These are phyloP conservation scores for Penicillium sp. DNA, from an alignment of 2,329 filamentous ascomycete species.

Conservation along the genomic window DNA sequence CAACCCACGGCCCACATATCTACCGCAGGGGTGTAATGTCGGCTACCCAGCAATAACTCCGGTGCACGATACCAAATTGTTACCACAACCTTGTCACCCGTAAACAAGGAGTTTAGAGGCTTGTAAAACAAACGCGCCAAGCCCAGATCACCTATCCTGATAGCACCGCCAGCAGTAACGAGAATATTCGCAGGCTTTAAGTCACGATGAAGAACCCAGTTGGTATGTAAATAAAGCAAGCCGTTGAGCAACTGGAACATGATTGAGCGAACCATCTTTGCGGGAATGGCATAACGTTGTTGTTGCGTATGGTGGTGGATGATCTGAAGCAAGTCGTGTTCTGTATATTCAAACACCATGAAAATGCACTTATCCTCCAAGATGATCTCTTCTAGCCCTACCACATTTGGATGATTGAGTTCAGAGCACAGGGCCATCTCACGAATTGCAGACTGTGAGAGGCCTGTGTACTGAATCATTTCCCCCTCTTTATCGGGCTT, in stretches of 20 bases:
- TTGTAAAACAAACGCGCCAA: slow-evolving; percentile 92
- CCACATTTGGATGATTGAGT: slow-evolving; percentile 81
- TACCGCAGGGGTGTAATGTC: slow-evolving; percentile 96
- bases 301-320: slow-evolving; percentile 96
- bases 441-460: slow-evolving; percentile 93
- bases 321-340: slow-evolving; percentile 95
- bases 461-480: slow-evolving; percentile 88
- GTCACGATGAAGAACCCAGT: slow-evolving; percentile 96
- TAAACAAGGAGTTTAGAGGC: slow-evolving; percentile 84
- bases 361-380: slow-evolving; percentile 98
- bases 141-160: slow-evolving; percentile 92
- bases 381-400: slow-evolving; percentile 90
- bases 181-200: slow-evolving; percentile 98
- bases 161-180: slow-evolving; percentile 83
- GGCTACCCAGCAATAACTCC: slow-evolving; percentile 82
- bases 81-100: slow-evolving; percentile 95
- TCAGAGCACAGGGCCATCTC: slow-evolving; percentile 98
- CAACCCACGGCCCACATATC: slow-evolving; percentile 98
- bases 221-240: slow-evolving; percentile 87
- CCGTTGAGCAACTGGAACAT: slow-evolving; percentile 95
- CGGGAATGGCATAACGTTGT: slow-evolving; percentile 80
- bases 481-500: slow-evolving; percentile 99
- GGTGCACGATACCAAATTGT: slow-evolving; percentile 99
- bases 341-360: slow-evolving; percentile 98
- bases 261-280: slow-evolving; percentile 84